Base-by-base conservation (phyloP, 2,329 filamentous ascomycete genomes). In the Atkinsonella hypoxylon region DNA sequence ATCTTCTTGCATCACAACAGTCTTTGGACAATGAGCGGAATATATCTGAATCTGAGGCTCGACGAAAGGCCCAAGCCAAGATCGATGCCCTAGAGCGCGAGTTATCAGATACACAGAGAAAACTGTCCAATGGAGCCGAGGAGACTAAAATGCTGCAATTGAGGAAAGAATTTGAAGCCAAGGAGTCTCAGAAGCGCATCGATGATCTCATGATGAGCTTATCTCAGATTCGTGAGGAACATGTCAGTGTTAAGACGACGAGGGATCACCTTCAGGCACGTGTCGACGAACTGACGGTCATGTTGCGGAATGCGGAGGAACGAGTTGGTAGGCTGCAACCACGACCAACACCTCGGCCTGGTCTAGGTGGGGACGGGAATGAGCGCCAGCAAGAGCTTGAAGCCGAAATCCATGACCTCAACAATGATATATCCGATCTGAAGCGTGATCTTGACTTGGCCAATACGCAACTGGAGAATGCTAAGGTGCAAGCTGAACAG, bases 11-110 rank as follows among this genome's bases (percentile, higher is more conserved):
- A 4, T 89, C 87, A 49, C 80, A 96, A 47, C 91, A 97, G 61
- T 90, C 82, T 15, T 75, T 97, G 34, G 83, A 94, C 56, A 97
- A 96, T 59, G 91, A 98, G 68, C 87, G 89, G 39, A 90, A 95
- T 59, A 78, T 93, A 46, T 74, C 82, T 2, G 90, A 96, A 52
- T 80, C 85, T 0, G 93, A 98, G 65, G 81, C 77, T 20, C 82
- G 87, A 56, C 84, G 91, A 50, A 82, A 90, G 56, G 72, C 95
- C 1, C 88, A 95, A 61, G 70, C 75, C 13, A 87, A 83, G 57
- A 79, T 89, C 22, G 90, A 97, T 57, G 74, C 75, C 12, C 72
- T 97, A 9, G 89, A 96, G 61, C 72, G 80, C 1, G 90, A 98
- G 59, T 69, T 98, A 5, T 78, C 78, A 49, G 78, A 81, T 2